These are phyloP conservation scores for Coemansia sp. DNA, from an alignment of 192 early-diverging fungal species.

Conservation along the genomic window DNA sequence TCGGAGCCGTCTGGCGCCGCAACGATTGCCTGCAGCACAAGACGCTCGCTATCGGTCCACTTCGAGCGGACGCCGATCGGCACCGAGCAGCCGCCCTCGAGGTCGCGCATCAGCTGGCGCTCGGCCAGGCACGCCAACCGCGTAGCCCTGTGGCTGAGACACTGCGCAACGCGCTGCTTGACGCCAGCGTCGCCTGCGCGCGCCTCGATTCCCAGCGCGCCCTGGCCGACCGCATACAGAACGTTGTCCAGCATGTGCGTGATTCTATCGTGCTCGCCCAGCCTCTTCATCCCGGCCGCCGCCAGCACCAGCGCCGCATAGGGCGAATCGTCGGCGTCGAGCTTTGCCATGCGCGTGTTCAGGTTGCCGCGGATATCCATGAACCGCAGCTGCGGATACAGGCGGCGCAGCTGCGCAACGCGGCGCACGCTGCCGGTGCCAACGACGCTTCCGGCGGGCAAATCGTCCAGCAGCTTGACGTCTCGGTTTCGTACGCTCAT, in stretches of 20 bases:
- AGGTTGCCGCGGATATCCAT: slow-evolving; percentile 77
- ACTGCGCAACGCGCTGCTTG: slow-evolving; percentile 27
- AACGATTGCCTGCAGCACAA: slow-evolving; percentile 68
- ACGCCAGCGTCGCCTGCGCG: slow-evolving; percentile 62
- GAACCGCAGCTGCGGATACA: slow-evolving; percentile 76
- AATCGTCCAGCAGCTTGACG: slow-evolving; percentile 55
- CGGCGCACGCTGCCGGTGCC: slow-evolving; percentile 89
- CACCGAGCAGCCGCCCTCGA: slow-evolving; percentile 96
- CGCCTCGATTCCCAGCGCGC: slow-evolving; percentile 84
- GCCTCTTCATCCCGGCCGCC: slow-evolving; percentile 77
- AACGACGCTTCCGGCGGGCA: slow-evolving; percentile 74
- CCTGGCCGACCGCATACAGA: slow-evolving; percentile 91
- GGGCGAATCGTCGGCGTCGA: slow-evolving; percentile 64
- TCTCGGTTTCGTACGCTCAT: slow-evolving; percentile 45
- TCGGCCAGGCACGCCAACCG: slow-evolving; percentile 74
- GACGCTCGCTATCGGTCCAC: slow-evolving; percentile 29
- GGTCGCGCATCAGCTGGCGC: slow-evolving; percentile 77
- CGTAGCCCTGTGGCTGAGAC: slow-evolving; percentile 67
- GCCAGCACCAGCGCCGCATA: slow-evolving; percentile 84
- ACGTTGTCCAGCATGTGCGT: slow-evolving; percentile 65
- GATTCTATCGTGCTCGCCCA: slow-evolving; percentile 69
- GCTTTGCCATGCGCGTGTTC: slow-evolving; percentile 85
- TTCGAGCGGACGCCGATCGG: slow-evolving; percentile 82
- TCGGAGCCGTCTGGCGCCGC: slow-evolving; percentile 72
- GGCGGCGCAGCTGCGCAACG: slow-evolving; percentile 76